phyloP scores from a whole-genome alignment of 495 filamentous ascomycete genomes.

The Penicilliopsis zonata region DNA sequence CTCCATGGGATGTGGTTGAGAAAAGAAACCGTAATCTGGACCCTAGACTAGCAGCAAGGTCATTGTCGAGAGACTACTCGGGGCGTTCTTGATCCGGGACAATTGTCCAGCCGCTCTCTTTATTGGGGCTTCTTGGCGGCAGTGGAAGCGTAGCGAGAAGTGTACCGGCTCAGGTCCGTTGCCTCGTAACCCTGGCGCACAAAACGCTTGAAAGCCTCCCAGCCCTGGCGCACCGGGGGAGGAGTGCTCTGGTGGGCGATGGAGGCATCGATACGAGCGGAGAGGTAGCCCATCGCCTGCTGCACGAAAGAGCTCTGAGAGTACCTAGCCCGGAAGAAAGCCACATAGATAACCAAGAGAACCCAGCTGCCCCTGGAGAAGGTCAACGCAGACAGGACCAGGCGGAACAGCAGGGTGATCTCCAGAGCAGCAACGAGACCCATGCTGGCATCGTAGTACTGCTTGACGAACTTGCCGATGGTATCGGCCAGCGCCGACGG shows the following conservation, averaged over 20 bases:
- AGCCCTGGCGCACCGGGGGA: slow-evolving; percentile 67
- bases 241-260: slow-evolving; percentile 80
- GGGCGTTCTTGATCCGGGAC: too few relatives aligned
- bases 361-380: slow-evolving; percentile 89
- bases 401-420: slow-evolving; percentile 69
- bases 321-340: slow-evolving; percentile 83
- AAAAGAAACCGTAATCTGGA: too few relatives aligned
- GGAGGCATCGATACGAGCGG: slow-evolving; percentile 64
- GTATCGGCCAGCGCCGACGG: slow-evolving; percentile 60
- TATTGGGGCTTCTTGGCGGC: slow-evolving; percentile 49
- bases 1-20: too few relatives aligned
- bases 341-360: slow-evolving; percentile 70
- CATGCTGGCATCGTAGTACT: slow-evolving; percentile 90
- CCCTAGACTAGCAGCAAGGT: too few relatives aligned
- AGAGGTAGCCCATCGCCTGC: slow-evolving; percentile 59
- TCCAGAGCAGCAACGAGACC: slow-evolving; percentile 67
- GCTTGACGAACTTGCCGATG: slow-evolving; percentile 89
- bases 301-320: slow-evolving; percentile 88
- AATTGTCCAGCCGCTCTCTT: too few relatives aligned
- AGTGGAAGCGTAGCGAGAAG: slow-evolving; percentile 37
- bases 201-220: slow-evolving; percentile 68
- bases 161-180: slow-evolving; percentile 65
- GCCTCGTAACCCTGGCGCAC: slow-evolving; percentile 61
- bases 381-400: slow-evolving; percentile 64
- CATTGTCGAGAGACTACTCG: not conserved